Conservation (phyloP, 2,329 filamentous ascomycete species). For the Exophiala spinifera region DNA sequence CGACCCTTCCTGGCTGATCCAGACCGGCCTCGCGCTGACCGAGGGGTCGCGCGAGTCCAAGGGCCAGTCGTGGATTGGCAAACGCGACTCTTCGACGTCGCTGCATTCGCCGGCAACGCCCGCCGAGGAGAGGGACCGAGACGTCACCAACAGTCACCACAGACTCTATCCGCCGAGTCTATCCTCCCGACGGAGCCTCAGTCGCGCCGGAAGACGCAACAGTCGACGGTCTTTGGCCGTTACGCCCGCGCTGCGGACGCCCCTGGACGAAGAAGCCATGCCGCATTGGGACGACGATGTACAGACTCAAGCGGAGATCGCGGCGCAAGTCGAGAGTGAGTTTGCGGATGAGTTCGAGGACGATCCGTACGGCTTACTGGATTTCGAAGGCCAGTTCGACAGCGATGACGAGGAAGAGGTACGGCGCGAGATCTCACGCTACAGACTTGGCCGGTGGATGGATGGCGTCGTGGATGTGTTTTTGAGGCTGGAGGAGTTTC, state of each 20-base stretch:
- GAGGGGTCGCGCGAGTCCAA: constrained; percentile 58
- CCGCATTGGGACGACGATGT: constrained; percentile 29
- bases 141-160: neutral
- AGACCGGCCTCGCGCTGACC: constrained; percentile 56
- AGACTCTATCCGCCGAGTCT: constrained; percentile 25
- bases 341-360: constrained; percentile 23
- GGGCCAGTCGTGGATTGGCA: constrained; percentile 60
- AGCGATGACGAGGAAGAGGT: constrained; percentile 51
- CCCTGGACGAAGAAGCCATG: constrained; percentile 12
- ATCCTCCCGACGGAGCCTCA: constrained; percentile 31
- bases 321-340: constrained; percentile 23
- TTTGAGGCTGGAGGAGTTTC: constrained; percentile 25
- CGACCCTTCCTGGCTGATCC: constrained; percentile 51
- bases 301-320: constrained; percentile 28
- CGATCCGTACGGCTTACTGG: constrained; percentile 28
- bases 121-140: no score
- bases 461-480: constrained; percentile 53
- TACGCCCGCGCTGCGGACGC: constrained; percentile 30
- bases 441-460: constrained; percentile 56
- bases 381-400: constrained; percentile 32
- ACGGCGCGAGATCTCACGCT: constrained; percentile 51
- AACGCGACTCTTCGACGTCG: constrained; percentile 55
- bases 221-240: constrained; percentile 39
- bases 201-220: constrained; percentile 28
- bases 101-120: constrained; percentile 32